Conservation (phyloP, 805 yeast species). For the Lachancea dasiensis region DNA sequence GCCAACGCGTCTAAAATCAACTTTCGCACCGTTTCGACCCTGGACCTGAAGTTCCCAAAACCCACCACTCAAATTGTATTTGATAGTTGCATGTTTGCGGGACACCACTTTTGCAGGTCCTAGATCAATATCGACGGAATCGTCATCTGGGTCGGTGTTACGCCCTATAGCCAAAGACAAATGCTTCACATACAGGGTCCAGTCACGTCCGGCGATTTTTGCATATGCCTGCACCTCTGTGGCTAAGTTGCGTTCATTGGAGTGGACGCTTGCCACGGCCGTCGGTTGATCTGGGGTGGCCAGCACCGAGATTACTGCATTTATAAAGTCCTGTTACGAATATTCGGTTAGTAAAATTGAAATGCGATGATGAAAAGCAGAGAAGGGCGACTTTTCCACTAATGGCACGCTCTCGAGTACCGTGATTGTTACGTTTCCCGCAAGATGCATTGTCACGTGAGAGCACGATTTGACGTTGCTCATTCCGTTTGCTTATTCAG, state of each 20-base stretch:
- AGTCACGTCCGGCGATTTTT: constrained; percentile 82
- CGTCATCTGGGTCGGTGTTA: constrained; percentile 44
- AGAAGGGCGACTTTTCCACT: no score
- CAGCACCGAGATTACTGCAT: constrained; percentile 67
- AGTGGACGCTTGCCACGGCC: constrained; percentile 62
- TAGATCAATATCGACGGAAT: constrained; percentile 60
- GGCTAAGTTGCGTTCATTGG: constrained; percentile 61
- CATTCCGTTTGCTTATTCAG: no score
- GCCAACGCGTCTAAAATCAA: constrained; percentile 54
- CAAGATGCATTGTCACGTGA: no score
- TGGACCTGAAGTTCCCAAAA: constrained; percentile 79
- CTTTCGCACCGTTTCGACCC: constrained; percentile 92
- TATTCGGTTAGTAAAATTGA: background rate
- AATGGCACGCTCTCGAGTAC: no score
- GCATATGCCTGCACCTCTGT: constrained; percentile 96
- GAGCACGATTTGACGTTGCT: no score
- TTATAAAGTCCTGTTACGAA: constrained; percentile 41
- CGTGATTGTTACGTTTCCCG: no score
- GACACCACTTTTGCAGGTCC: constrained; percentile 98
- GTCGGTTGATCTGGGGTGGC: constrained; percentile 70
- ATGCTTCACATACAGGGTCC: constrained; percentile 91
- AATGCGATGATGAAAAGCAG: no score
- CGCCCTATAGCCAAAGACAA: constrained; percentile 80
- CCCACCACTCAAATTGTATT: constrained; percentile 66
- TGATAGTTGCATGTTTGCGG: constrained; percentile 80